A percentile compares a stretch with the other conserved stretches of the same genome.
phyloP scores from a whole-genome alignment of 805 yeast genomes.

The Saturnispora halmiae region DNA sequence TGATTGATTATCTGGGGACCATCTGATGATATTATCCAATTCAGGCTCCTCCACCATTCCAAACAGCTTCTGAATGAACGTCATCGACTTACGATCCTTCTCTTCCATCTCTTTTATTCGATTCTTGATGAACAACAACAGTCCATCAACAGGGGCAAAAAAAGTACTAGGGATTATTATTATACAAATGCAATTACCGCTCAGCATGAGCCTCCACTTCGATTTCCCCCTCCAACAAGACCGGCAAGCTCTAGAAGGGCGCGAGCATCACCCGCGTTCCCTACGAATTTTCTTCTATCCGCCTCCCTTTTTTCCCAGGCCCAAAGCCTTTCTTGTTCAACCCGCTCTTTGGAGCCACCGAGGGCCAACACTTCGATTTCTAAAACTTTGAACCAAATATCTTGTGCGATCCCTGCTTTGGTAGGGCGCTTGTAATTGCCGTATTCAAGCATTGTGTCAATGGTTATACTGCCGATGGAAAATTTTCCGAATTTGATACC shows the following conservation, averaged over 20 bases:
- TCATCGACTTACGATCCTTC: slow-evolving; percentile 10
- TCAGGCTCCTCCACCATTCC: slow-evolving; percentile 78
- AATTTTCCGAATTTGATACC: slow-evolving; percentile 5
- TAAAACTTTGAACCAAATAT: slow-evolving; percentile 57
- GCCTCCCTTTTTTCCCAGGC: slow-evolving; percentile 91
- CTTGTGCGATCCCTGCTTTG: slow-evolving; percentile 46
- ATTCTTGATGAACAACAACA: too few species aligned
- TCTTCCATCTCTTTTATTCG: slow-evolving; percentile 8
- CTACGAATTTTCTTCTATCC: slow-evolving; percentile 62
- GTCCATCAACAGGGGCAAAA: too few species aligned
- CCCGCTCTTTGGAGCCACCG: slow-evolving; percentile 70
- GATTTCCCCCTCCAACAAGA: slow-evolving; percentile 35
- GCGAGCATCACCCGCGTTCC: slow-evolving; percentile 69
- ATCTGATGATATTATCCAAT: slow-evolving; percentile 72
- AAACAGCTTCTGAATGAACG: slow-evolving; percentile 80
- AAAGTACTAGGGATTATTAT: too few species aligned
- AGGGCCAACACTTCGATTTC: slow-evolving; percentile 90
- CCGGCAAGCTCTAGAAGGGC: slow-evolving; percentile 84
- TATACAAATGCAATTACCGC: not conserved
- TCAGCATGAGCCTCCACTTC: slow-evolving; percentile 1
- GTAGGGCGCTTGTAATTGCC: slow-evolving; percentile 69
- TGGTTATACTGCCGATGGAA: slow-evolving; percentile 52
- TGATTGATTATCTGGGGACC: slow-evolving; percentile 59
- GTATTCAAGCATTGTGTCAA: slow-evolving; percentile 72
- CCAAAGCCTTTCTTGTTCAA: slow-evolving; percentile 70